Percentiles rank a stretch among this genome's conserved stretches.
Conservation (phyloP, 306 rosid species). For the Gillenia trifoliata region DNA sequence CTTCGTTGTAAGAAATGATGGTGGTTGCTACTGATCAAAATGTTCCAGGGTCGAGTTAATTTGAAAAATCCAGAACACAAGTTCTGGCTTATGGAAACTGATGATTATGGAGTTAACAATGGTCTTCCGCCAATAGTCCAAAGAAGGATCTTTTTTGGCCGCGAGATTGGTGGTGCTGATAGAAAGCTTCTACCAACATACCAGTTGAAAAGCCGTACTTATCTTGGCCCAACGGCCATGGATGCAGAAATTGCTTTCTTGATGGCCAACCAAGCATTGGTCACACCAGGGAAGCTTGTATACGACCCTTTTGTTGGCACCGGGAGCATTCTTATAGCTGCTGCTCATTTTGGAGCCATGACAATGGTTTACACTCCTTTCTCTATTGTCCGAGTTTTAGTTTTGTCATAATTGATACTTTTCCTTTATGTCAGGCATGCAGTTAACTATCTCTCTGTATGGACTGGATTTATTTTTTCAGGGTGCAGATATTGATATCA, state of each 20-base stretch:
- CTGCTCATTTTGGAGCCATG: conserved; percentile 96
- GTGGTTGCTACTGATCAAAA: conserved; percentile 6
- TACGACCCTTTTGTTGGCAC: conserved; percentile 96
- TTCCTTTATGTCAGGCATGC: conserved; percentile 2
- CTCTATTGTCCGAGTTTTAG: neutral
- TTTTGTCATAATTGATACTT: conserved; percentile 1
- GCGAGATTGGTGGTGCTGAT: conserved; percentile 84
- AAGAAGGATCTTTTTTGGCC: conserved; percentile 81
- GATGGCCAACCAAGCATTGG: conserved; percentile 95
- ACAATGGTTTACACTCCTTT: conserved; percentile 66
- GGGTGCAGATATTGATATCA: conserved; percentile 99
- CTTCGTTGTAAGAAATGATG: conserved; percentile 1
- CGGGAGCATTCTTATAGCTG: conserved; percentile 86
- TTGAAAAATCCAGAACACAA: conserved; percentile 82
- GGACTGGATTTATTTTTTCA: conserved; percentile 39
- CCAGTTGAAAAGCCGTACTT: conserved; percentile 83
- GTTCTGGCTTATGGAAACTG: conserved; percentile 84
- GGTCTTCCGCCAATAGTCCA: conserved; percentile 84
- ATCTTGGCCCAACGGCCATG: conserved; percentile 99
- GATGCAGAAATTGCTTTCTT: conserved; percentile 96
- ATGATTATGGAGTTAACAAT: conserved; percentile 65
- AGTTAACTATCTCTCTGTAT: conserved; percentile 12
- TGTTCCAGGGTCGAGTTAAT: conserved; percentile 70
- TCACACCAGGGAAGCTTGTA: conserved; percentile 69
- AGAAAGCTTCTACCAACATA: conserved; percentile 91